These are phyloP conservation scores for Parmales sp. DNA, from an alignment of 108 stramenopile species.

Conservation along the genomic window DNA sequence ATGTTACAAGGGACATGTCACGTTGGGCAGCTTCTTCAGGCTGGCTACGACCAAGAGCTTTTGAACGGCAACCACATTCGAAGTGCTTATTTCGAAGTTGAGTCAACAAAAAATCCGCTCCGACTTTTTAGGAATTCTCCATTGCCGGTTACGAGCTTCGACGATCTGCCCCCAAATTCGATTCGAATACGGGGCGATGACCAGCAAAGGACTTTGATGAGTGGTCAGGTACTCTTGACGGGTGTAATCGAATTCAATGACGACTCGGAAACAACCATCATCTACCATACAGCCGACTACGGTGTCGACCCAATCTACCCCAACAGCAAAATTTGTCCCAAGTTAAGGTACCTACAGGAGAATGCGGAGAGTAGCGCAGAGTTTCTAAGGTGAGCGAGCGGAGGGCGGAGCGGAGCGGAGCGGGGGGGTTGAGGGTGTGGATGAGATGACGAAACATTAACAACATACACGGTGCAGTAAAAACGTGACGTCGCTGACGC, in stretches of 20 bases:
- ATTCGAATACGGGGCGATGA: slow-evolving; percentile 61
- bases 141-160: not conserved
- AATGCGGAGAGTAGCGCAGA: slow-evolving; percentile 37
- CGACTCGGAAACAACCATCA: slow-evolving; percentile 25
- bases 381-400: no score
- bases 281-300: slow-evolving; percentile 61
- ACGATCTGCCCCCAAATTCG: not conserved
- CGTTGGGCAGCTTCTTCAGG: slow-evolving; percentile 61
- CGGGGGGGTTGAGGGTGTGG: not conserved
- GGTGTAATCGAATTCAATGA: slow-evolving; percentile 39
- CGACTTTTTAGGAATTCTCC: not conserved
- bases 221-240: slow-evolving; percentile 63
- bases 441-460: slow-evolving; percentile 9
- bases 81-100: slow-evolving; percentile 55
- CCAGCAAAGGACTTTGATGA: slow-evolving; percentile 73
- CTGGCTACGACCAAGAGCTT: slow-evolving; percentile 70
- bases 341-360: slow-evolving; percentile 31
- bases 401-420: no score
- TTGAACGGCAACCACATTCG: slow-evolving; percentile 55
- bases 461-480: slow-evolving; percentile 15
- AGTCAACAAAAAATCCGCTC: no score
- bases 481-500: slow-evolving; percentile 18
- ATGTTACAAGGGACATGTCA: slow-evolving; percentile 57
- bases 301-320: slow-evolving; percentile 50
- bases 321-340: slow-evolving; percentile 55